Evolutionary conservation across 2,329 filamentous ascomycete genomes (phyloP).

Genomic region (Hypoxylon sp.): DNA sequence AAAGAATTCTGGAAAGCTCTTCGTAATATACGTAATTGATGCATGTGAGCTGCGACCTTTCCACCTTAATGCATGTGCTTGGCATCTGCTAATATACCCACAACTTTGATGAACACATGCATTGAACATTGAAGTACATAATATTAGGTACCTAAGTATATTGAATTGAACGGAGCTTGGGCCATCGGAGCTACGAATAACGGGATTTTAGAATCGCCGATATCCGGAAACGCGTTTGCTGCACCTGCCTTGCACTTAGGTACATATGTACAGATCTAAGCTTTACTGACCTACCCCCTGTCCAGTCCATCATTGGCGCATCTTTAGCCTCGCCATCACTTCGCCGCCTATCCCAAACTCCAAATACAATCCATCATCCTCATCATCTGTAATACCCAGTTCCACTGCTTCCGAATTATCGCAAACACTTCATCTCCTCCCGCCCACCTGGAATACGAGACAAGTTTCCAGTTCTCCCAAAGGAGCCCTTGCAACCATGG

Average conservation of each 20-base stretch:
- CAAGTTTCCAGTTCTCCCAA: constrained; percentile 34
- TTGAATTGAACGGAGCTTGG: constrained; percentile 7
- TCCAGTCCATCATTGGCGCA: constrained; percentile 38
- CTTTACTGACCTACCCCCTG: constrained; percentile 29
- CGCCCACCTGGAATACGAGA: constrained; percentile 25
- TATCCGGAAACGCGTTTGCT: constrained; percentile 50
- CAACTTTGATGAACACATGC: not conserved
- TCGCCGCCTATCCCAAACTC: constrained; percentile 22
- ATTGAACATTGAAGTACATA: not conserved
- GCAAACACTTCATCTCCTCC: not conserved
- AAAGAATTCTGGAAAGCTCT: constrained; percentile 38
- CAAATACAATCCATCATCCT: constrained; percentile 28
- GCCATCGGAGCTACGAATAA: not conserved
- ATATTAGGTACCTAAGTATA: not conserved
- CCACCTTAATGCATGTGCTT: constrained; percentile 31
- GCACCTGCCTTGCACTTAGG: constrained; percentile 46
- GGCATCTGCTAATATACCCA: constrained; percentile 6
- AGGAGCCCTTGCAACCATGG: constrained; percentile 76
- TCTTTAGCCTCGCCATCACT: constrained; percentile 39
- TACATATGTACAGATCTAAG: constrained; percentile 10
- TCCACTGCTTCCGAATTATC: constrained; percentile 11
- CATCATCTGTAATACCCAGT: constrained; percentile 18
- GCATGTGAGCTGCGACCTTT: constrained; percentile 34
- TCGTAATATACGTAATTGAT: constrained; percentile 37
- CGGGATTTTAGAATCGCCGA: constrained; percentile 49